A percentile compares a stretch with the other conserved stretches of the same genome.
Conservation (phyloP, 495 filamentous ascomycete species). For the Evansstolkia leycettana region DNA sequence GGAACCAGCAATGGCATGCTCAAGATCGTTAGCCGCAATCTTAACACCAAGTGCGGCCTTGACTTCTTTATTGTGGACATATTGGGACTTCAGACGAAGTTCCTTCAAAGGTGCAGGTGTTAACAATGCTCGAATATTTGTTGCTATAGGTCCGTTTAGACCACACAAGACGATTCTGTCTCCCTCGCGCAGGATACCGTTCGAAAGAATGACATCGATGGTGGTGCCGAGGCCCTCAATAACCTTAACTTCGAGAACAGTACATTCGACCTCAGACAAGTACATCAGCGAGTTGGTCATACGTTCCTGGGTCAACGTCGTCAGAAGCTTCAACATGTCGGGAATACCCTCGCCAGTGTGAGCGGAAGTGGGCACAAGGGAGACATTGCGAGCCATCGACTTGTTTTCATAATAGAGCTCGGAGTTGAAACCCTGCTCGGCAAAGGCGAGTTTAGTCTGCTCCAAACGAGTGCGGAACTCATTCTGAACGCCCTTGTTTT, state of each 20-base stretch:
- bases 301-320: slow-evolving; percentile 85
- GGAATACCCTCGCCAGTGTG: slow-evolving; percentile 98
- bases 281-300: slow-evolving; percentile 99
- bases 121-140: slow-evolving; percentile 91
- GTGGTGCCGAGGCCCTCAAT: slow-evolving; percentile 98
- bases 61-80: slow-evolving; percentile 98
- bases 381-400: slow-evolving; percentile 86
- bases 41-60: slow-evolving; percentile 98
- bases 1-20: slow-evolving; percentile 94
- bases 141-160: slow-evolving; percentile 84
- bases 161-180: slow-evolving; percentile 93
- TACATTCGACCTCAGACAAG: slow-evolving; percentile 92
- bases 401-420: slow-evolving; percentile 97
- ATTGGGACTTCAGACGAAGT: slow-evolving; percentile 81
- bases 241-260: slow-evolving; percentile 96
- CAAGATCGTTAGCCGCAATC: slow-evolving; percentile 92
- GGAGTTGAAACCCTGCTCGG: slow-evolving; percentile 95
- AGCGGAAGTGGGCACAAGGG: slow-evolving; percentile 90
- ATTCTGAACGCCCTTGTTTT: slow-evolving; percentile 88
- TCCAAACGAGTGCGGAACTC: slow-evolving; percentile 89
- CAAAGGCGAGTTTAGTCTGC: slow-evolving; percentile 84
- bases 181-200: slow-evolving; percentile 90
- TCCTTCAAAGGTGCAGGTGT: slow-evolving; percentile 93
- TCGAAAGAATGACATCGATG: slow-evolving; percentile 94
- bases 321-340: slow-evolving; percentile 94